A percentile compares a stretch with the other conserved stretches of the same genome.
Conservation (phyloP, 768 basidiomycete species). For the Termitomyces sp. region DNA sequence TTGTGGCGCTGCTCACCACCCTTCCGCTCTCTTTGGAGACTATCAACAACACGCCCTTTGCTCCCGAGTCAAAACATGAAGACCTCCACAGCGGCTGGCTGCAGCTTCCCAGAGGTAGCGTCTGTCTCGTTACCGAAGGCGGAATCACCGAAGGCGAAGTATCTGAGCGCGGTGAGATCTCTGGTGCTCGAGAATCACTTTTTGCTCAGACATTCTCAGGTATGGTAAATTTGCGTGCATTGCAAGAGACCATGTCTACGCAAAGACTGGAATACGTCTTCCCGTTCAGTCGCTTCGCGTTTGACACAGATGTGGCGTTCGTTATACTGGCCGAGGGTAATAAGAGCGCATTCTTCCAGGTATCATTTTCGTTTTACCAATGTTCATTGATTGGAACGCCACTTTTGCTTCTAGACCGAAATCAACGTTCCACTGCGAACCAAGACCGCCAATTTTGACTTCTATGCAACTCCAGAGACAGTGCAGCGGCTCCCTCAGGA, state of each 20-base stretch:
- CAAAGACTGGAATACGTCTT: slow-evolving; percentile 74
- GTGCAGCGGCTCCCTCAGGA: slow-evolving; percentile 42
- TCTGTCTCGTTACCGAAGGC: slow-evolving; percentile 60
- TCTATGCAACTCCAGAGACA: slow-evolving; percentile 47
- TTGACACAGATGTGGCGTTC: slow-evolving; percentile 70
- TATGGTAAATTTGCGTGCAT: slow-evolving; percentile 53
- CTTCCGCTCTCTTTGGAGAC: slow-evolving; percentile 59
- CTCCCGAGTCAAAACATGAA: slow-evolving; percentile 68
- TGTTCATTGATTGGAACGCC: not conserved
- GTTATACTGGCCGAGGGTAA: slow-evolving; percentile 58
- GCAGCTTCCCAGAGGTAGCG: slow-evolving; percentile 61
- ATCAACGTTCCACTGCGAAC: slow-evolving; percentile 46
- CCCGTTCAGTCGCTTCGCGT: slow-evolving; percentile 68
- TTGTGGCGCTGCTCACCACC: slow-evolving; percentile 52
- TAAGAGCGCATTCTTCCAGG: slow-evolving; percentile 73
- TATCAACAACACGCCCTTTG: slow-evolving; percentile 54
- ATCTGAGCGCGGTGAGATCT: slow-evolving; percentile 44
- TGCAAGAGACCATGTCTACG: slow-evolving; percentile 57
- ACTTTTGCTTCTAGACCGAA: slow-evolving; percentile 44
- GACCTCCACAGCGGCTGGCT: slow-evolving; percentile 67
- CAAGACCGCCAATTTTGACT: slow-evolving; percentile 14
- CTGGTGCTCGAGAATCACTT: not conserved
- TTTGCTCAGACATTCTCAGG: slow-evolving; percentile 28
- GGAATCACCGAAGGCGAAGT: slow-evolving; percentile 66
- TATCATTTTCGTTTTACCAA: slow-evolving; percentile 17